A percentile compares a stretch with the other conserved stretches of the same genome.
Conservation (phyloP, 371 early-diverging fungal genomes). For the Enterocytospora artemiae region DNA sequence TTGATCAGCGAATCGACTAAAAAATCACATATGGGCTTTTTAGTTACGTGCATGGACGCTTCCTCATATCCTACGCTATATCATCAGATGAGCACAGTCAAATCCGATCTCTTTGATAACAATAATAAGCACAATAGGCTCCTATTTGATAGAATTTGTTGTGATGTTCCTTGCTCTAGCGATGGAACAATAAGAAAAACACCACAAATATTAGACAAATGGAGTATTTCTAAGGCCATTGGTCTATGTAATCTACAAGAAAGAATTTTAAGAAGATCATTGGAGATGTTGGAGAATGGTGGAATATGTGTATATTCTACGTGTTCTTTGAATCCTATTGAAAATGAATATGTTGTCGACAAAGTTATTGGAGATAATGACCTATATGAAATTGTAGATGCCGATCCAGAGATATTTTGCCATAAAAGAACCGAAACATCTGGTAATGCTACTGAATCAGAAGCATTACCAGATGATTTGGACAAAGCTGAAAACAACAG, state of each 20-base stretch:
- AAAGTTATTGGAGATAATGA: conserved; percentile 25
- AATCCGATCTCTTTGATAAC: conserved; percentile 10
- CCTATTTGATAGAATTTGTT: conserved; percentile 78
- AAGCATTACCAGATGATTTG: conserved; percentile 59
- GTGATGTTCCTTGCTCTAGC: conserved; percentile 87
- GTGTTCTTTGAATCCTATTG: conserved; percentile 84
- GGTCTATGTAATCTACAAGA: conserved; percentile 74
- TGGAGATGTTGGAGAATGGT: conserved; percentile 72
- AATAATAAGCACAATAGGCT: neutral
- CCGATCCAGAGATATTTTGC: conserved; percentile 6
- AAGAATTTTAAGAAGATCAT: conserved; percentile 73
- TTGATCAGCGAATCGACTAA: conserved; percentile 83
- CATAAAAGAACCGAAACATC: too few relatives aligned
- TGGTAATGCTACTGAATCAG: neutral
- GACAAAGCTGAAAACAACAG: conserved; percentile 63
- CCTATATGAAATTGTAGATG: conserved; percentile 39
- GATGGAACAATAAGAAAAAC: conserved; percentile 97
- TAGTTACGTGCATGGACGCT: conserved; percentile 90
- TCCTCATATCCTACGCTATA: conserved; percentile 70
- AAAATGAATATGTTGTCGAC: conserved; percentile 57
- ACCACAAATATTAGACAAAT: conserved; percentile 71
- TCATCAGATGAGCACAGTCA: too few relatives aligned
- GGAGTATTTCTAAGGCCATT: conserved; percentile 67
- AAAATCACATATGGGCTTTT: conserved; percentile 71
- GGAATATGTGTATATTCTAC: conserved; percentile 95